Evolutionary conservation across 2,329 filamentous ascomycete genomes (phyloP).

Genomic region (Fusarium sp.): DNA sequence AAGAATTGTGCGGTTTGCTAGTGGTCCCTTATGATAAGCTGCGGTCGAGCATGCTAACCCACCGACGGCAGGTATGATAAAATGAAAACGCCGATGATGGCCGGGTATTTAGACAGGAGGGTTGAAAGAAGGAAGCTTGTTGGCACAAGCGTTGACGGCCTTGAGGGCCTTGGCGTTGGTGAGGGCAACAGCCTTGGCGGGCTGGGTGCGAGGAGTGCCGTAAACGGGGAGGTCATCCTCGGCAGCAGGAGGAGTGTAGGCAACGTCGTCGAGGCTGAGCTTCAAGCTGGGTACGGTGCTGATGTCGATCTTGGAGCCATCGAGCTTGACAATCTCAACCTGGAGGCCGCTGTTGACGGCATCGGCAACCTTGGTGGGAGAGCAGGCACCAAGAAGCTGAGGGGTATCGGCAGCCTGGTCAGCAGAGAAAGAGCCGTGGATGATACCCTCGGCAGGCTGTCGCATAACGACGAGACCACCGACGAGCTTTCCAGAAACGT

Average conservation of each 20-base stretch:
- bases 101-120: conserved; percentile 29
- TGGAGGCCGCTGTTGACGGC: conserved; percentile 47
- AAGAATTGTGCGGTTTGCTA: conserved; percentile 42
- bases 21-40: conserved; percentile 32
- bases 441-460: conserved; percentile 50
- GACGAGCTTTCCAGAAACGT: conserved; percentile 49
- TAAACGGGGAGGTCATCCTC: conserved; percentile 49
- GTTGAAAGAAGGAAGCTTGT: conserved; percentile 37
- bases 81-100: conserved; percentile 18
- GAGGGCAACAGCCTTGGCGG: conserved; percentile 35
- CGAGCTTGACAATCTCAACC: conserved; percentile 52
- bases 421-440: conserved; percentile 55
- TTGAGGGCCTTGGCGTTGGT: conserved; percentile 35
- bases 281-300: conserved; percentile 52
- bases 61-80: conserved; percentile 10
- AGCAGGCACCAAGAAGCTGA: conserved; percentile 59
- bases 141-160: conserved; percentile 36
- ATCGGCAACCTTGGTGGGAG: conserved; percentile 42
- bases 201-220: conserved; percentile 32
- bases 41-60: background rate
- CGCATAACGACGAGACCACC: conserved; percentile 54
- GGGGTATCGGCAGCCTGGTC: conserved; percentile 73
- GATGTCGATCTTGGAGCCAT: conserved; percentile 55
- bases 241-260: conserved; percentile 44
- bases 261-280: conserved; percentile 48